A percentile compares a stretch with the other conserved stretches of the same genome.
phyloP scores from a whole-genome alignment of 805 yeast species.

The Starmerella kuoi region DNA sequence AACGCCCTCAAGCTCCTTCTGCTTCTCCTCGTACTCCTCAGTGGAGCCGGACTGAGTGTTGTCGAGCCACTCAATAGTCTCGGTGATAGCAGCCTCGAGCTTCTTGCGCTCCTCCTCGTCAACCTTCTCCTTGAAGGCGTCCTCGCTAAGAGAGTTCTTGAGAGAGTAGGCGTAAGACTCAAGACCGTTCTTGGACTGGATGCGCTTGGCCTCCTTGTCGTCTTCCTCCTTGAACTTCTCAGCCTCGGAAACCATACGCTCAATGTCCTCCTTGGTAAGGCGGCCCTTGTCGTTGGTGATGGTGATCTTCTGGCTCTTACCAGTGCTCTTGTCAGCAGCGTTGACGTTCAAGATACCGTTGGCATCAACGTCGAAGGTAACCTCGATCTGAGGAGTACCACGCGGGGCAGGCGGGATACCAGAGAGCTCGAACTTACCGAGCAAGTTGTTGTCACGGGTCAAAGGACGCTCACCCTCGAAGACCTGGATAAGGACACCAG shows the following conservation, averaged over 20 bases:
- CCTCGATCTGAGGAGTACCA: constrained; percentile 97
- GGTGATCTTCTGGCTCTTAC: constrained; percentile 92
- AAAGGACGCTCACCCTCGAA: constrained; percentile 97
- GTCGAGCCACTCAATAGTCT: constrained; percentile 61
- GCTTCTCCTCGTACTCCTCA: constrained; percentile 84
- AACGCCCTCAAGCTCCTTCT: constrained; percentile 88
- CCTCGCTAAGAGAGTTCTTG: constrained; percentile 69
- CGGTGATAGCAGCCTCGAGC: constrained; percentile 25
- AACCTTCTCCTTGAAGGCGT: constrained; percentile 60
- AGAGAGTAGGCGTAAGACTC: constrained; percentile 92
- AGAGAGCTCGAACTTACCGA: constrained; percentile 91
- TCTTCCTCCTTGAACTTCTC: constrained; percentile 96
- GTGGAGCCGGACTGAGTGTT: constrained; percentile 81
- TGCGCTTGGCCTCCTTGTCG: constrained; percentile 86
- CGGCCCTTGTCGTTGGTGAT: constrained; percentile 98
- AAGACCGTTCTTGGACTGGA: constrained; percentile 85
- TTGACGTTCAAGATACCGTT: constrained; percentile 94
- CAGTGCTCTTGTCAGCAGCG: constrained; percentile 96
- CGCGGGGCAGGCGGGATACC: constrained; percentile 99
- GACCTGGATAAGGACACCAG: constrained; percentile 95
- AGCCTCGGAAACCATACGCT: constrained; percentile 95
- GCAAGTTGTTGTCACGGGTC: constrained; percentile 89
- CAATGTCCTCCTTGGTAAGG: constrained; percentile 93
- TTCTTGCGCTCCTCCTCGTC: constrained; percentile 23
- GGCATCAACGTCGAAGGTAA: constrained; percentile 92